Base-by-base conservation (phyloP, 1,284 basidiomycete species). In the Sporisorium sorghi region DNA sequence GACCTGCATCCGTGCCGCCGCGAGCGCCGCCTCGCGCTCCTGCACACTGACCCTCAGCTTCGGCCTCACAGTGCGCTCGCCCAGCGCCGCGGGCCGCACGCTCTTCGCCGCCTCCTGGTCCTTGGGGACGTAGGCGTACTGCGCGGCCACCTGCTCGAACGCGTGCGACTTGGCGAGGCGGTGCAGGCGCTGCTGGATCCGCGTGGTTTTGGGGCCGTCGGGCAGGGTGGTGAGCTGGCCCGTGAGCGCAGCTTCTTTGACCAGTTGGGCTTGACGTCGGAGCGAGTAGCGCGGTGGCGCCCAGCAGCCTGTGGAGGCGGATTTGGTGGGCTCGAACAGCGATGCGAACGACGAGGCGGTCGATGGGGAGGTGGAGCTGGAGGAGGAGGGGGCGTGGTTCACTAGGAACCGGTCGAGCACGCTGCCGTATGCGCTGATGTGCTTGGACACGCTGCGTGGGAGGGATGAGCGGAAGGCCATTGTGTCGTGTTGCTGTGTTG, bases 201-300 rank as follows among this genome's bases (percentile, higher is more conserved):
- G 59, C 5, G 57, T 43, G 7, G 39, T 52, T 30, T 74, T 77
- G 21, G 66, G 71, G 1, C 69, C 71, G 33, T 54, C 33, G 3
- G 63, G 55, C 1, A 80, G 61, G 14, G 24, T 7, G 0, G 66
- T 47, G 11, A 73, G 62, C 28, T 60, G 51, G 3, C 58, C 61
- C 2, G 47, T 63, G 1, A 57, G 46, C 0, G 54, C 60, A 0
- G 78, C 76, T 28, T 74, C 62, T 40, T 58, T 67, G 37, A 69
- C 67, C 2, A 80, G 59, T 50, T 61, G 55, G 11, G 76, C 71
- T 68, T 80, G 76, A 15, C 76, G 76, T 1, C 78, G 73, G 33
- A 66, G 68, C 7, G 72, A 76, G 60, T 71, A 77, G 15, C 52
- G 33, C 1, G 78, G 74, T 9, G 78, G 78, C 0, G 56, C 43